Conservation (phyloP, 352 stramenopile species). For the Phytophthora pseudosyringae region DNA sequence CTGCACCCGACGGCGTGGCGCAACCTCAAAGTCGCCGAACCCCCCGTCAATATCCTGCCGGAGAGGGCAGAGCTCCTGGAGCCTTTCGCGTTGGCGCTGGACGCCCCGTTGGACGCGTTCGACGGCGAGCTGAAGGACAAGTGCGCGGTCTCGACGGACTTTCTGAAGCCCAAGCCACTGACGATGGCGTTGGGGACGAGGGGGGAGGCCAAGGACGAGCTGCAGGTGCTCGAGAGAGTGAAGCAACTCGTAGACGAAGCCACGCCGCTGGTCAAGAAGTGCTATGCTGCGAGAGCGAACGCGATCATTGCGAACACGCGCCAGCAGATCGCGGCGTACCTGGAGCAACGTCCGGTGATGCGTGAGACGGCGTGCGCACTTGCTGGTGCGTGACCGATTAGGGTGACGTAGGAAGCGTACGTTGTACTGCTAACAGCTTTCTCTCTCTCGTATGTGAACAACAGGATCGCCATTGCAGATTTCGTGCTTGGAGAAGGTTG, state of each 20-base stretch:
- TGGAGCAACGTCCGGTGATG: conserved; percentile 37
- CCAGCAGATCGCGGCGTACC: conserved; percentile 49
- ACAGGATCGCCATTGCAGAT: conserved; percentile 36
- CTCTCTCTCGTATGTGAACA: conserved; percentile 2
- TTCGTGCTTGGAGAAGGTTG: conserved; percentile 54
- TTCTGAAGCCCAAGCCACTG: conserved; percentile 27
- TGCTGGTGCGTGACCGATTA: conserved; percentile 6
- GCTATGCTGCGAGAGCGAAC: conserved; percentile 37
- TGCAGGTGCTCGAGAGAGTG: conserved; percentile 43
- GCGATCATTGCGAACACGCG: conserved; percentile 46
- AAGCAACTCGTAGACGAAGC: conserved; percentile 49
- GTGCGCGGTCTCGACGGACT: conserved; percentile 32
- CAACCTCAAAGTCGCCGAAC: conserved; percentile 39
- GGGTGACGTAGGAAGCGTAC: not conserved
- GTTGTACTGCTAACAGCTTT: not conserved
- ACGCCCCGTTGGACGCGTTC: conserved; percentile 51
- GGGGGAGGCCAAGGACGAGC: conserved; percentile 27
- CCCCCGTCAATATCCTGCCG: conserved; percentile 54
- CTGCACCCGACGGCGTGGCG: conserved; percentile 76
- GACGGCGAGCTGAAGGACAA: conserved; percentile 39
- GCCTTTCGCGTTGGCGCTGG: conserved; percentile 47
- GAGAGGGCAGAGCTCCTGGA: conserved; percentile 23
- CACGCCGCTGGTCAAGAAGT: conserved; percentile 41
- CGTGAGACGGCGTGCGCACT: conserved; percentile 34
- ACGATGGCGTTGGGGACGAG: conserved; percentile 32